Conservation (phyloP, 805 yeast species). For the Ogataea zsoltii region DNA sequence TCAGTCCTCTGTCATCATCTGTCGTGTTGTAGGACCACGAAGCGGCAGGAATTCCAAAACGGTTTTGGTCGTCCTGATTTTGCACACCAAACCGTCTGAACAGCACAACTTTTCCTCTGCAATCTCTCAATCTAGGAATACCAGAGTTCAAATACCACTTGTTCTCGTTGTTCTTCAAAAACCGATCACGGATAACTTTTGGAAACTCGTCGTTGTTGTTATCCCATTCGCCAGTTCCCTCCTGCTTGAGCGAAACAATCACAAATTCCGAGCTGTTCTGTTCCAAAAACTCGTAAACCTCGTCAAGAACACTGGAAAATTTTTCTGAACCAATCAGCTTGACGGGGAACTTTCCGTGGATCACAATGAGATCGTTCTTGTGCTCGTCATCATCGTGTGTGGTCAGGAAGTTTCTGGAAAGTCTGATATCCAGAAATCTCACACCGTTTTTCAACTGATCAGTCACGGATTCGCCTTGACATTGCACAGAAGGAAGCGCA, state of each 20-base stretch:
- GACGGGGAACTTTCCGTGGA: conserved; percentile 78
- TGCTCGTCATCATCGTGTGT: conserved; percentile 37
- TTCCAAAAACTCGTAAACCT: conserved; percentile 58
- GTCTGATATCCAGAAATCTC: conserved; percentile 70
- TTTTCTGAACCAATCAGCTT: conserved; percentile 56
- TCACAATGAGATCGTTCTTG: conserved; percentile 57
- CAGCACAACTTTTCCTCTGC: conserved; percentile 64
- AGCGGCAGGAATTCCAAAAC: conserved; percentile 67
- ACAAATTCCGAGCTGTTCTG: conserved; percentile 59
- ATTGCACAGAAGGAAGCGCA: conserved; percentile 74
- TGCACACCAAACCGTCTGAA: conserved; percentile 72
- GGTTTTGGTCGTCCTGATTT: conserved; percentile 38
- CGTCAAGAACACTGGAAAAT: conserved; percentile 52
- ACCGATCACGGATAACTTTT: conserved; percentile 58
- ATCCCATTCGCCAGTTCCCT: conserved; percentile 69
- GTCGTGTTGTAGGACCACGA: conserved; percentile 67
- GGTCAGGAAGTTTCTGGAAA: conserved; percentile 57
- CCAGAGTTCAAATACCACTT: conserved; percentile 60
- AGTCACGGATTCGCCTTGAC: conserved; percentile 62
- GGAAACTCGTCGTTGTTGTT: conserved; percentile 64
- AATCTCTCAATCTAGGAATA: conserved; percentile 60
- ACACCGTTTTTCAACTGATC: conserved; percentile 72
- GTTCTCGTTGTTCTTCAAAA: conserved; percentile 48
- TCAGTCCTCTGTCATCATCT: conserved; percentile 60
- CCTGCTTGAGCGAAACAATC: conserved; percentile 69